Evolutionary conservation across 192 early-diverging fungal genomes (phyloP), one percentile per base, ranked within the genome.

Genomic region (Coemansia sp.): DNA sequence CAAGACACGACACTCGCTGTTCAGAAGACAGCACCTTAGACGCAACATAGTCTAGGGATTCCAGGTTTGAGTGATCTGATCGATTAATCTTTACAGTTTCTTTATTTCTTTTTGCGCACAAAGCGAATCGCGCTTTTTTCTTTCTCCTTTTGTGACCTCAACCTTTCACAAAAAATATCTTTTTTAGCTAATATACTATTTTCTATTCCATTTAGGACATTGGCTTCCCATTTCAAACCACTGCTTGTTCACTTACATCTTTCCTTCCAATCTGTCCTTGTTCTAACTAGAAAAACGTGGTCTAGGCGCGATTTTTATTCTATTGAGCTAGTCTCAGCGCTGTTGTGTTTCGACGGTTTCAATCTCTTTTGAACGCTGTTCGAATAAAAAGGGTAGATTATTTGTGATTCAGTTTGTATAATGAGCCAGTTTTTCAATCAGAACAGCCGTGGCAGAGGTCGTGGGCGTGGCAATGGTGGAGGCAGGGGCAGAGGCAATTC

Each of bases 391-490:
- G 32, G 32, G 4, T 2, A 32, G 4, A 32, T 32, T 32, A 32
- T 32, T 32, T 4, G 32, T 4, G 32, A 32, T 32, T 32, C 14
- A 19, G 20, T 54, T 54, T 54, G 51, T 17, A 59, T 17, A 59
- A 68, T 75, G 73, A 75, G 73, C 45, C 54, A 70, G 17, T 66
- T 63, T 39, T 70, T 57, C 40, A 54, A 50, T 13, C 73, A 75
- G 22, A 51, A 61, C 20, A 46, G 67, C 9, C 55, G 77, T 7
- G 69, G 65, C 14, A 61, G 79, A 40, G 74, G 75, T 9, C 79
- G 79, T 32, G 78, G 78, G 7, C 72, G 69, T 43, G 77, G 72
- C 7, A 55, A 68, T 25, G 74, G 79, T 4, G 66, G 70, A 5
- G 71, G 72, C 1, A n/a, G 60, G 10, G 69, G 69, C 54, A 69